Evolutionary conservation across 805 yeast species (phyloP).

Genomic region (Ogataea trehalophila): DNA sequence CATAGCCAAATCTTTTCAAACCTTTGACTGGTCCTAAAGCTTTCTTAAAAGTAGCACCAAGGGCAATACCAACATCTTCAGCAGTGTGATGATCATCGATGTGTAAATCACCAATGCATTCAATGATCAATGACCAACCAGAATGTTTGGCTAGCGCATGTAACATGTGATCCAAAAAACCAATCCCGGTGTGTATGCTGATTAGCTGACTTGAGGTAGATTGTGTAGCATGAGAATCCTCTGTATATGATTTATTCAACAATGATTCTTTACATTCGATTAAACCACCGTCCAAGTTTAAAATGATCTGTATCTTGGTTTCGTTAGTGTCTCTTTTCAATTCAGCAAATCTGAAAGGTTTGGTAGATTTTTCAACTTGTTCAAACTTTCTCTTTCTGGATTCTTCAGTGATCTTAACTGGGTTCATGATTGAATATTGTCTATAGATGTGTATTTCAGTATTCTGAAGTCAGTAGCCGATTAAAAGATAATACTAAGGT

Average conservation of each 20-base stretch:
- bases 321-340: constrained; percentile 82
- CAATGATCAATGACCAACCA: constrained; percentile 90
- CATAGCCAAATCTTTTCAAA: constrained; percentile 87
- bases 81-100: constrained; percentile 97
- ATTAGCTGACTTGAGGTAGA: constrained; percentile 67
- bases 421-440: neutral
- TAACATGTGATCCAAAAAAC: constrained; percentile 94
- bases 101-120: constrained; percentile 90
- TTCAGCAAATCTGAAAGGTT: constrained; percentile 35
- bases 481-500: no score
- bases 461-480: no score
- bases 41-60: constrained; percentile 83
- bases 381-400: constrained; percentile 11
- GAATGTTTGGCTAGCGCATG: constrained; percentile 96
- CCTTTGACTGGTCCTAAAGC: constrained; percentile 90
- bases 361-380: neutral
- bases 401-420: constrained; percentile 9
- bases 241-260: constrained; percentile 27
- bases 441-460: no score
- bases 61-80: constrained; percentile 91
- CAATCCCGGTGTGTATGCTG: constrained; percentile 84
- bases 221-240: constrained; percentile 51
- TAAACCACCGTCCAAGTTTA: constrained; percentile 83
- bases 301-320: constrained; percentile 83
- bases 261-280: constrained; percentile 59